Evolutionary conservation across 1,284 basidiomycete genomes (phyloP), one percentile per base, ranked within the genome.

Genomic region (Psilocybe mexicana): DNA sequence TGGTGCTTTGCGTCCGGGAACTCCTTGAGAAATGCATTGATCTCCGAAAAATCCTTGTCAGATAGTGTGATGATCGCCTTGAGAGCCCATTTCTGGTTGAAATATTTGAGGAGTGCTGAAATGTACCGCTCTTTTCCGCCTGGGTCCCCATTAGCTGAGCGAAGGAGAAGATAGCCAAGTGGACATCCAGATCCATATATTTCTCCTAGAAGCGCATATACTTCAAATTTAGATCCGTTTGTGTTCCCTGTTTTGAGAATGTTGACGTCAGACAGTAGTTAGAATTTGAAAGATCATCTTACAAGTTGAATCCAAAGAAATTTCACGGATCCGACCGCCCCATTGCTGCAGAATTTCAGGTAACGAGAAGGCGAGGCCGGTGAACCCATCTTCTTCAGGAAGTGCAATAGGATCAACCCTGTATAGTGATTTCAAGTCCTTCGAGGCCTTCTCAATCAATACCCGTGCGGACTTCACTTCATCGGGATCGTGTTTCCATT

Each of bases 1-100:
- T 72, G 70, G 57, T 72, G 69, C 54, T 72, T 72, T 33, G 66
- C 67, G 10, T 66, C 53, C 12, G 67, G 69, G 30, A 63, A 67
- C 8, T 58, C 45, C 0, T 55, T 45, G 0, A 43, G 55, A 55
- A 63, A 68, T 1, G 66, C 63, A 61, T 70, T 66, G 14, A 70
- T 70, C 58, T 70, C 67, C 0, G 63, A 65, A 35, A 59, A 48
- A 38, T 71, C 65, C 43, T 71, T 70, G 58, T 70, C 66, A 0
- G 65, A 62, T 1, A 71, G 59, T 10, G 63, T 66, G 28, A 65
- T 25, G 6, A 66, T 59, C 7, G 57, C 53, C n/a, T 40, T 7
- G 5, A 67, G 10, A 4, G 56, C 50, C 66, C 66, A 70, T 8
- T 38, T 47, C 5, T 49, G 45, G 2, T 61, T 49, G 47, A 70